Evolutionary conservation across 2,329 filamentous ascomycete genomes (phyloP), one percentile per base, ranked within the genome.

Genomic region (Cordyceps fumosorosea): DNA sequence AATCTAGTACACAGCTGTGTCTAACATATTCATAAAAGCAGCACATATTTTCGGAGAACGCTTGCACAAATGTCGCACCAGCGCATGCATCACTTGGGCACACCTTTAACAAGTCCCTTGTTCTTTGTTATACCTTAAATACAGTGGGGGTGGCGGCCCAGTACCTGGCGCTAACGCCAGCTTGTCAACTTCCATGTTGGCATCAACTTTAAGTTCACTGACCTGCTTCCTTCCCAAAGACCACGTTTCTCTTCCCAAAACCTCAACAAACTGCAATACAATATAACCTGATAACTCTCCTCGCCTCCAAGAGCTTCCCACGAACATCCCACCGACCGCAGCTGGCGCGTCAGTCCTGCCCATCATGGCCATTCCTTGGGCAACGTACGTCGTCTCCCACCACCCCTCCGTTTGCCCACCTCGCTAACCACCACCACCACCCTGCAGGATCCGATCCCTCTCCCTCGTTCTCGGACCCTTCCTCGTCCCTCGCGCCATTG

Each of bases 391-490:
- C 14, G 50, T 44, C 34, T 4, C 16, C n/a, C 37, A n/a, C 11
- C 24, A 18, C 26, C 8, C 16, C 57, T 14, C 7, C n/a, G 14
- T n/a, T 20, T 22, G n/a, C 14, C 16, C 4, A 22, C 11, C n/a
- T 22, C n/a, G 47, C 37, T 34, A 42, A 47, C 40, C 34, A 45
- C 22, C 48, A 22, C 66, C 7, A 65, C 16, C 11, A 34, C 16
- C 20, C 20, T 60, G 8, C 54, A 84, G 81, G 59, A 76, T 85
- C 69, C 81, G 82, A 66, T 80, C 82, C 68, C 76, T 86, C 66
- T 72, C 80, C 69, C 72, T 86, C 69, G 82, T 87, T 77, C 81
- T 93, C 72, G 90, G 87, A 3, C 90, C 90, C 37, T 79, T 90
- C 66, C 77, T 93, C 66, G 74, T 93, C 45, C 88, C 89, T 57